phyloP scores from a whole-genome alignment of 1,284 basidiomycete genomes.

The Tilletia horrida region DNA sequence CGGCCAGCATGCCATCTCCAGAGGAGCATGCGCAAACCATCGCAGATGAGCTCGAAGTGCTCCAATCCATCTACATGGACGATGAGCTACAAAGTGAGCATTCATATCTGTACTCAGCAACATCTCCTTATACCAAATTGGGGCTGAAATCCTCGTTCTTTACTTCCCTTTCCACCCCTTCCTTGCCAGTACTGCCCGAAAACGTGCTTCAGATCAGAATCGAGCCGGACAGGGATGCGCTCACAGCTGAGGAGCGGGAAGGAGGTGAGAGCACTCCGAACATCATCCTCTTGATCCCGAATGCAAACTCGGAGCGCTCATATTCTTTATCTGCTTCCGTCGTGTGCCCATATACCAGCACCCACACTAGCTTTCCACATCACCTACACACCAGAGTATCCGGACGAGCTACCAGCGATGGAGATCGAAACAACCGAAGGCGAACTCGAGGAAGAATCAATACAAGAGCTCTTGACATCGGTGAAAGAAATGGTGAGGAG shows the following conservation, averaged over 20 bases:
- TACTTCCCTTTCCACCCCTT: too few species aligned
- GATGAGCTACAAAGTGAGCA: conserved; percentile 71
- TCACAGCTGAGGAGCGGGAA: conserved; percentile 64
- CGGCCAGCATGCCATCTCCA: conserved; percentile 1
- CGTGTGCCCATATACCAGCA: too few species aligned
- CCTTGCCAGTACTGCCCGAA: conserved; percentile 73
- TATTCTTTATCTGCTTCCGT: too few species aligned
- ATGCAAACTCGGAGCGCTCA: too few species aligned
- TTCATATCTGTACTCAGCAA: conserved; percentile 4
- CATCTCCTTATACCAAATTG: too few species aligned
- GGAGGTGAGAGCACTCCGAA: conserved; percentile 42
- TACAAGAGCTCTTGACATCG: conserved; percentile 65
- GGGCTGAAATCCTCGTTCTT: too few species aligned
- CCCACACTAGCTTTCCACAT: conserved; percentile 62
- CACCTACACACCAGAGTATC: conserved; percentile 68
- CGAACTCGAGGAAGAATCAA: conserved; percentile 59
- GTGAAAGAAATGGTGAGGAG: conserved; percentile 65
- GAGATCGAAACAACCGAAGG: conserved; percentile 68
- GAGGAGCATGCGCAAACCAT: conserved; percentile 59
- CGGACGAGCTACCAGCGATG: conserved; percentile 73
- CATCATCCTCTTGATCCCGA: too few species aligned
- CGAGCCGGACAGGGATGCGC: conserved; percentile 75
- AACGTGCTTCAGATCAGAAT: conserved; percentile 77
- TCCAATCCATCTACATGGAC: conserved; percentile 91
- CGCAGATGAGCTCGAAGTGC: conserved; percentile 83